phyloP scores from a whole-genome alignment of 495 filamentous ascomycete genomes.

The Tuber aestivum region DNA sequence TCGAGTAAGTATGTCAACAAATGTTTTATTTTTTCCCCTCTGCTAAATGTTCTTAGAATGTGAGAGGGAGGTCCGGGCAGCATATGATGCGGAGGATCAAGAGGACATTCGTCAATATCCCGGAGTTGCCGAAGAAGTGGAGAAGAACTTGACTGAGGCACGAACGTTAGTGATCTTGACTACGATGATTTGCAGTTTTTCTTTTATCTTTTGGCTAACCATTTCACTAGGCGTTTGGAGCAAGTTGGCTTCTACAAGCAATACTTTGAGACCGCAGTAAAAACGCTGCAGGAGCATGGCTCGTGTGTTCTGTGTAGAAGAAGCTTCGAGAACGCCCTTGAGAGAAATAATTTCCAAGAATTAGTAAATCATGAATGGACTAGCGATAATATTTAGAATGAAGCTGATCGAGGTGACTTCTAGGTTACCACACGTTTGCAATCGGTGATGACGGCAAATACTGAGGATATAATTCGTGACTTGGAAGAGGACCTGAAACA shows the following conservation, averaged over 20 bases:
- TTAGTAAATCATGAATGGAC: constrained; percentile 16
- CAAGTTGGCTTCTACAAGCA: constrained; percentile 31
- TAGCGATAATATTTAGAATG: not conserved
- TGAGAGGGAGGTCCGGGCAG: constrained; percentile 29
- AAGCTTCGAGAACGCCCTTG: constrained; percentile 25
- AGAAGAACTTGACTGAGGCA: constrained; percentile 40
- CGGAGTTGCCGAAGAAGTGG: constrained; percentile 29
- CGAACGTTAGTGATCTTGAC: constrained; percentile 29
- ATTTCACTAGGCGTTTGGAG: constrained; percentile 23
- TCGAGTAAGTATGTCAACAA: constrained; percentile 46
- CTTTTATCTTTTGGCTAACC: constrained; percentile 1
- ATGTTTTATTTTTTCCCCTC: not conserved
- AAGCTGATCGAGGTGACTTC: constrained; percentile 1
- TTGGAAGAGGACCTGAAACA: constrained; percentile 58
- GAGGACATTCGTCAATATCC: constrained; percentile 35
- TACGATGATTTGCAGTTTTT: constrained; percentile 17
- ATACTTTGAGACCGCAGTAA: constrained; percentile 28
- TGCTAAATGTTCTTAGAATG: constrained; percentile 27
- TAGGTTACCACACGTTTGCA: constrained; percentile 44
- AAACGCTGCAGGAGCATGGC: constrained; percentile 24
- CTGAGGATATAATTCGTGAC: constrained; percentile 53
- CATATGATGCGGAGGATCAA: constrained; percentile 28
- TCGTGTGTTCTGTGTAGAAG: constrained; percentile 38
- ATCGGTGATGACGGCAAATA: constrained; percentile 45
- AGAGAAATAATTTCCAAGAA: constrained; percentile 35